phyloP scores from a whole-genome alignment of 257 asterid species.

The Ocimum tenuiflorum region DNA sequence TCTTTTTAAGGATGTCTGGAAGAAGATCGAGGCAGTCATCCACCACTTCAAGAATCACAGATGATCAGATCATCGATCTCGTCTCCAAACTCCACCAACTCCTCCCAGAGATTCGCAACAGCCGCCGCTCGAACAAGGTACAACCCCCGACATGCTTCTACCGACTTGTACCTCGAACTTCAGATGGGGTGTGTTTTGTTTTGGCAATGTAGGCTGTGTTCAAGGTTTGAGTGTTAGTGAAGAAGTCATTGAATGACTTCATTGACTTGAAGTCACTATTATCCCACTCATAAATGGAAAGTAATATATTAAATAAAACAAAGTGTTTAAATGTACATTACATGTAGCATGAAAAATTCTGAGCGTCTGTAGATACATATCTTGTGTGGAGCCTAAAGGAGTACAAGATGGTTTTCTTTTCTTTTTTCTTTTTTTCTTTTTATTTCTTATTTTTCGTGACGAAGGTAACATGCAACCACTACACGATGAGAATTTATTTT shows the following conservation, averaged over 20 bases:
- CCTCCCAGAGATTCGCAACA: constrained; percentile 60
- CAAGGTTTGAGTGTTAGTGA: not conserved
- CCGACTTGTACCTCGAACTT: not conserved
- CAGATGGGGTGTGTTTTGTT: too few species aligned
- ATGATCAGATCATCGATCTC: constrained; percentile 63
- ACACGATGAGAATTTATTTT: too few species aligned
- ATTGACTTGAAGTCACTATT: constrained; percentile 10
- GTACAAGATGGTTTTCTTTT: too few species aligned
- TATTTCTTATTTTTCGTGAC: too few species aligned
- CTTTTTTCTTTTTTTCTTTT: too few species aligned
- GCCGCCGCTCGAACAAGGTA: constrained; percentile 57
- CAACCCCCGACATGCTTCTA: not conserved
- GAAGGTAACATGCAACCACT: too few species aligned
- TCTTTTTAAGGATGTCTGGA: constrained; percentile 44
- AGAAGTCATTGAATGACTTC: not conserved
- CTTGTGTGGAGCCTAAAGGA: too few species aligned
- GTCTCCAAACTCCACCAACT: constrained; percentile 63
- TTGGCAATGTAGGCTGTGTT: too few species aligned
- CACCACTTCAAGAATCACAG: constrained; percentile 43
- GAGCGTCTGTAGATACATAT: too few species aligned
- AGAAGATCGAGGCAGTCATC: constrained; percentile 56
- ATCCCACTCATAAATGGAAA: not conserved
- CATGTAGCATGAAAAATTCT: not conserved
- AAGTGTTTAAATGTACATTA: constrained; percentile 2
- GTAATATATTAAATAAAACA: not conserved